Base-by-base conservation (phyloP, 225 moss, liverwort and hornwort genomes). In the Asterella californica region DNA sequence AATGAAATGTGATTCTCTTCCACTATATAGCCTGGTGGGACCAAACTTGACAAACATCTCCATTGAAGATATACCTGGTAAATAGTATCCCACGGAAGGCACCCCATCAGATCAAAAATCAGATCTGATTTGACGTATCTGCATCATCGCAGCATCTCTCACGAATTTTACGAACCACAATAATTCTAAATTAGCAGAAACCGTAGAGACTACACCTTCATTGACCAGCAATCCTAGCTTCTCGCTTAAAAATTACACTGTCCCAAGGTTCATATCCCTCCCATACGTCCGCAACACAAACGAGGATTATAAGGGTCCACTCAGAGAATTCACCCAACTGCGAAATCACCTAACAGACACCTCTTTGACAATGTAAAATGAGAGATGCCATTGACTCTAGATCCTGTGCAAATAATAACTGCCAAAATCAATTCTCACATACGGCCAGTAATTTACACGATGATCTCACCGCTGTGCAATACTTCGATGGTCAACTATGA, bases 21-120 rank as follows among this genome's bases (percentile, higher is more conserved):
- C 65, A 32, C 7, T 32, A 61, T 19, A 42, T 25, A 10, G 65
- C 1, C 12, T 65, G 32, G 65, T 65, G 15, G 61, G 10, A 10
- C 25, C 61, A 61, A 61, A 21, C 60, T 2, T 27, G n/a, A 27
- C 10, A 22, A 9, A 45, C 22, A 24, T 12, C 15, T 6, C 49
- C 25, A 24, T 18, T 2, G 32, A 18, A 50, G 0, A 49, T 5
- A 80, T 74, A 86, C 86, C 84, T 84, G 86, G 69, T 89, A 89
- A 7, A 89, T 84, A 48, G 82, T 63, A 50, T 89, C 88, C 88
- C 86, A 89, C 2, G 88, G 88, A 50, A 89, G 57, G 64, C 80
- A 62, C 32, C 50, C 82, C 9, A 89, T 33, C n/a, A 86, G 64
- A 47, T 89, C 88, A 0, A 79, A 22, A 55, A 89, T 1, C 32